Conservation (phyloP, 2,329 filamentous ascomycete genomes). For the Xylariales sp. region DNA sequence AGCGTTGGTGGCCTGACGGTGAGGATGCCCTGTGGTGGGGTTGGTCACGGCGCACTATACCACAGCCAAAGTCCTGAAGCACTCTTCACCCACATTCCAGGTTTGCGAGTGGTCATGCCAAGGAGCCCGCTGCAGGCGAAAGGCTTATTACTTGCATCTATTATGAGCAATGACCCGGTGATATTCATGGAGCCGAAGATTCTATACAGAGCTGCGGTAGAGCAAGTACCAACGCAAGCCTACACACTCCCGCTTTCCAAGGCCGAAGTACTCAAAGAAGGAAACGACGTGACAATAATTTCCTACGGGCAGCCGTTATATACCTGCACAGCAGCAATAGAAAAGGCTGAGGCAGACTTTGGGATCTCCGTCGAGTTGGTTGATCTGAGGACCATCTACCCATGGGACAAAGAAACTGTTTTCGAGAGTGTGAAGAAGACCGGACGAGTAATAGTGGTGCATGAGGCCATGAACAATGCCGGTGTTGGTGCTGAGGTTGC, state of each 20-base stretch:
- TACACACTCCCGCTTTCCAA: constrained; percentile 84
- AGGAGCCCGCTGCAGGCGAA: constrained; percentile 85
- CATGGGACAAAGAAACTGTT: constrained; percentile 82
- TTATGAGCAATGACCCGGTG: constrained; percentile 79
- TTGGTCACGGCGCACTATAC: constrained; percentile 83
- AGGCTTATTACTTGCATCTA: constrained; percentile 72
- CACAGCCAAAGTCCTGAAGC: constrained; percentile 88
- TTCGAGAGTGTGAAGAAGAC: constrained; percentile 83
- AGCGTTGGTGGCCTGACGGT: constrained; percentile 77
- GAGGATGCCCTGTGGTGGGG: constrained; percentile 84
- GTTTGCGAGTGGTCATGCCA: constrained; percentile 79
- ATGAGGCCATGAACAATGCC: constrained; percentile 88
- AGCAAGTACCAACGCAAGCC: constrained; percentile 77
- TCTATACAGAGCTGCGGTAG: constrained; percentile 83
- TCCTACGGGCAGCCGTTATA: constrained; percentile 91
- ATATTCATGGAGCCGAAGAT: constrained; percentile 95
- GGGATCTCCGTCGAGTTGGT: constrained; percentile 80
- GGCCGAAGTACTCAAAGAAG: constrained; percentile 77
- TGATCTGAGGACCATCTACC: constrained; percentile 83
- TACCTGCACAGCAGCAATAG: constrained; percentile 72
- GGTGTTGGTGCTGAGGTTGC: constrained; percentile 88
- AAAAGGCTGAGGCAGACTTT: constrained; percentile 69
- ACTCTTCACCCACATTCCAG: constrained; percentile 84
- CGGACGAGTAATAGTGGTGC: constrained; percentile 80
- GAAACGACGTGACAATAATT: constrained; percentile 76